These are phyloP conservation scores for Spathaspora girioi DNA, from an alignment of 805 yeast genomes.

Conservation along the genomic window DNA sequence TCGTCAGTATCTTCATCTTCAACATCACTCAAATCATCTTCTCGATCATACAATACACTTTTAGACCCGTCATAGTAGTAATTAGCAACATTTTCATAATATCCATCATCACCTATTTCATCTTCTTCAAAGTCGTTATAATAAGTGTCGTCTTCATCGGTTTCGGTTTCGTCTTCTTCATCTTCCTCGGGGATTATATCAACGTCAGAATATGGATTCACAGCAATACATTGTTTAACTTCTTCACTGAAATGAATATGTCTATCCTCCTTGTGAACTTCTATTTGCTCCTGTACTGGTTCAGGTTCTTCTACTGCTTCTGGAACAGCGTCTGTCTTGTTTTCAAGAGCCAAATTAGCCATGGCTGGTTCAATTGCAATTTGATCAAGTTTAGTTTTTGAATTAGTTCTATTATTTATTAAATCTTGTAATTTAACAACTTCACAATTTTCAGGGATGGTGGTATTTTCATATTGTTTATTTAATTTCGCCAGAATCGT, in stretches of 20 bases:
- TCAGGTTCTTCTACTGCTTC: background rate
- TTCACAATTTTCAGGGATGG: conserved; percentile 15
- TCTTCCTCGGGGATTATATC: conserved; percentile 23
- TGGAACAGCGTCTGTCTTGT: background rate
- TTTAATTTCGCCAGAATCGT: conserved; percentile 42
- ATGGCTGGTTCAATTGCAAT: background rate
- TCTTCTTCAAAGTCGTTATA: conserved; percentile 13
- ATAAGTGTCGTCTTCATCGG: conserved; percentile 11
- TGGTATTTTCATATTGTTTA: conserved; percentile 26
- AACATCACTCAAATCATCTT: conserved; percentile 15
- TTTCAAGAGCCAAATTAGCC: background rate
- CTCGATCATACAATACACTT: conserved; percentile 1
- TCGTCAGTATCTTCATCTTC: conserved; percentile 51
- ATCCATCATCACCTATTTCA: conserved; percentile 17
- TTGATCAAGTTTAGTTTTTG: background rate
- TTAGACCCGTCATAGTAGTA: conserved; percentile 5
- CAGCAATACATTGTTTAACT: conserved; percentile 90
- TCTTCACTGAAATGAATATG: conserved; percentile 91
- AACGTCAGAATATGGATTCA: conserved; percentile 46
- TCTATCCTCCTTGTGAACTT: conserved; percentile 22
- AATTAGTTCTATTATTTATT: conserved; percentile 2
- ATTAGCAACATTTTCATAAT: conserved; percentile 3
- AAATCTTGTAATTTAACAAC: conserved; percentile 17
- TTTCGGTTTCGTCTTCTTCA: conserved; percentile 14
- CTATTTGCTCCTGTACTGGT: background rate